Conservation (phyloP, 768 basidiomycete species). For the Fibroporia radiculosa region DNA sequence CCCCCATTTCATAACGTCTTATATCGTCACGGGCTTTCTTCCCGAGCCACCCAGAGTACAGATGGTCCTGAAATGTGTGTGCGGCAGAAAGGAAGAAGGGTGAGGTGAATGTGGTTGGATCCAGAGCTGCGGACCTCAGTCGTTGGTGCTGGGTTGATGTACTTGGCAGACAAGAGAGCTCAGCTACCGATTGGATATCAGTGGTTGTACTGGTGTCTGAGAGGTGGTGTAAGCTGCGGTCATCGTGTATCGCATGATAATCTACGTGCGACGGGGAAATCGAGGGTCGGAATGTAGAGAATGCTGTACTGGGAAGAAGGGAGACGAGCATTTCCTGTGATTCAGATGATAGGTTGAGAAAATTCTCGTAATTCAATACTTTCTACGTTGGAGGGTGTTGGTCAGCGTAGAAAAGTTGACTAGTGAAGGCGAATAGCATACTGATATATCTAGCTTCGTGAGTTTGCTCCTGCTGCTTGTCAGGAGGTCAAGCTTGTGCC, state of each 20-base stretch:
- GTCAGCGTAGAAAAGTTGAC: background rate
- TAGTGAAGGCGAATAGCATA: slow-evolving; percentile 15
- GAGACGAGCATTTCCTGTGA: slow-evolving; percentile 17
- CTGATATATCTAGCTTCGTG: slow-evolving; percentile 41
- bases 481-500: slow-evolving; percentile 33
- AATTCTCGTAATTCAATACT: slow-evolving; percentile 17
- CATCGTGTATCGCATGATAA: background rate
- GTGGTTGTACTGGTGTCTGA: background rate
- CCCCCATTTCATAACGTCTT: slow-evolving; percentile 33
- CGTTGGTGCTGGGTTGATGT: background rate
- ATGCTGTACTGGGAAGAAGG: slow-evolving; percentile 23
- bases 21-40: slow-evolving; percentile 35
- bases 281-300: slow-evolving; percentile 12
- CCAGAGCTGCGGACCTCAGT: slow-evolving; percentile 19
- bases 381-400: slow-evolving; percentile 7
- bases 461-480: slow-evolving; percentile 42
- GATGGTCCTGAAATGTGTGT: slow-evolving; percentile 53
- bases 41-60: slow-evolving; percentile 44
- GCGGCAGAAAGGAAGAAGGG: slow-evolving; percentile 46
- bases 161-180: background rate
- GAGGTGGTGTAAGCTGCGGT: background rate
- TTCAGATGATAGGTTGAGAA: slow-evolving; percentile 20
- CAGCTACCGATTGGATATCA: background rate
- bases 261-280: slow-evolving; percentile 21
- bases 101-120: slow-evolving; percentile 39